A percentile compares a stretch with the other conserved stretches of the same genome.
Evolutionary conservation across 129 eudicot species (phyloP).

Genomic region (Tanacetum coccineum): DNA sequence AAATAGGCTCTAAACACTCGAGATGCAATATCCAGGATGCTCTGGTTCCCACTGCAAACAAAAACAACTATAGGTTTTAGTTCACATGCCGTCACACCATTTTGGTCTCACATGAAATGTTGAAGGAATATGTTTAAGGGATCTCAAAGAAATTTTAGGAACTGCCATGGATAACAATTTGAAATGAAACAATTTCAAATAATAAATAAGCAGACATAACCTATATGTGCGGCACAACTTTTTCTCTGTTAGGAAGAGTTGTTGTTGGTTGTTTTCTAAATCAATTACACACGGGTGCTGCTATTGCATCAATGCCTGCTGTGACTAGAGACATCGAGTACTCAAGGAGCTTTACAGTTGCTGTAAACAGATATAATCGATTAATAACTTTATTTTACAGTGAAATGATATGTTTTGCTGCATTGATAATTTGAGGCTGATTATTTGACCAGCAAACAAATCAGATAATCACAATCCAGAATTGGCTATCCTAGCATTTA

Average conservation of each 20-base stretch:
- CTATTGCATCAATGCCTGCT: constrained; percentile 90
- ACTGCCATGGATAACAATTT: too few species aligned
- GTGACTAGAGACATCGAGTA: constrained; percentile 80
- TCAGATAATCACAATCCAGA: too few species aligned
- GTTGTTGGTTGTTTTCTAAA: too few species aligned
- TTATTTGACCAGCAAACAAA: too few species aligned
- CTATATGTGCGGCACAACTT: too few species aligned
- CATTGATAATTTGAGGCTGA: background rate
- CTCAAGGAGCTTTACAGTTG: constrained; percentile 78
- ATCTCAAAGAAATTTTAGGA: too few species aligned
- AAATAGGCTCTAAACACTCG: constrained; percentile 91
- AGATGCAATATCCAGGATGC: constrained; percentile 86
- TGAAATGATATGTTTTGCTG: background rate
- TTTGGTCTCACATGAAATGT: background rate
- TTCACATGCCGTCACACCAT: background rate
- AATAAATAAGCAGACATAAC: too few species aligned
- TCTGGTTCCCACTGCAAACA: constrained; percentile 72
- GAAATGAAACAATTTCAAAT: background rate
- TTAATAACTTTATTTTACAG: too few species aligned
- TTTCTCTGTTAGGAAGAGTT: too few species aligned
- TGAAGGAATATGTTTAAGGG: too few species aligned
- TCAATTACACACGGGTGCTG: constrained; percentile 37
- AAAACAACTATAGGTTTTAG: background rate
- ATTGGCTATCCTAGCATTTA: too few species aligned
- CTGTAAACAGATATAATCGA: constrained; percentile 33